A percentile compares a stretch with the other conserved stretches of the same genome.
These are phyloP conservation scores for Aureobasidium leucospermi DNA, from an alignment of 2,329 filamentous ascomycete genomes.

Conservation along the genomic window DNA sequence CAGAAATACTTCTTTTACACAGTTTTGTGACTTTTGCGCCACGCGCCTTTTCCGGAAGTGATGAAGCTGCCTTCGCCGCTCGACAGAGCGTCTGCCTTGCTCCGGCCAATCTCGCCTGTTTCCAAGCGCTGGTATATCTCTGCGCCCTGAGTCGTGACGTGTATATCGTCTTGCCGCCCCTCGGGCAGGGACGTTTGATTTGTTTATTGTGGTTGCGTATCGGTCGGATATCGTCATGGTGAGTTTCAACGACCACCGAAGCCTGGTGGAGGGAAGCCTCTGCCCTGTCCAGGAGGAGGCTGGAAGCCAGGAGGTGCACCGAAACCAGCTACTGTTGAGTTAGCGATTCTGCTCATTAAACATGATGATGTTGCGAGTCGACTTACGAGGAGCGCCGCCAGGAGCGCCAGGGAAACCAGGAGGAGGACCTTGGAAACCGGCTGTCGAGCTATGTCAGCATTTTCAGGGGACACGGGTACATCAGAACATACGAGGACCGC, in stretches of 20 bases:
- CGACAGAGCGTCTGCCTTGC: background rate
- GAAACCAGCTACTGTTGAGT: slow-evolving; percentile 15
- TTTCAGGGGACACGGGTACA: slow-evolving; percentile 9
- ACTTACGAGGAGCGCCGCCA: slow-evolving; percentile 21
- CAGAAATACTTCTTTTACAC: background rate
- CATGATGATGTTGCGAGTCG: background rate
- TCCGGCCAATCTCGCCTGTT: background rate
- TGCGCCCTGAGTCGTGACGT: background rate
- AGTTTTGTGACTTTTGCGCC: slow-evolving; percentile 3
- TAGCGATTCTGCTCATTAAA: background rate
- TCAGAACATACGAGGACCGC: slow-evolving; percentile 26
- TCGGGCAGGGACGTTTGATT: background rate
- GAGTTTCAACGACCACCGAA: slow-evolving; percentile 8
- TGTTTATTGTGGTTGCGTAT: background rate
- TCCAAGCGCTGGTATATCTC: background rate
- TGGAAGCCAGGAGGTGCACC: slow-evolving; percentile 20
- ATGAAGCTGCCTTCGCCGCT: background rate
- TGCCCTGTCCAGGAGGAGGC: slow-evolving; percentile 39
- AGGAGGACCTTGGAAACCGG: slow-evolving; percentile 18
- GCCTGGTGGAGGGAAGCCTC: slow-evolving; percentile 9
- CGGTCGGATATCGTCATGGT: background rate
- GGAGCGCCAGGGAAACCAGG: slow-evolving; percentile 41
- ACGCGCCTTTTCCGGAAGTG: background rate
- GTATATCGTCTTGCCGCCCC: background rate
- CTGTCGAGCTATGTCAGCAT: background rate